phyloP scores from a whole-genome alignment of 139 green algal genomes.

The Trebouxia sp. region DNA sequence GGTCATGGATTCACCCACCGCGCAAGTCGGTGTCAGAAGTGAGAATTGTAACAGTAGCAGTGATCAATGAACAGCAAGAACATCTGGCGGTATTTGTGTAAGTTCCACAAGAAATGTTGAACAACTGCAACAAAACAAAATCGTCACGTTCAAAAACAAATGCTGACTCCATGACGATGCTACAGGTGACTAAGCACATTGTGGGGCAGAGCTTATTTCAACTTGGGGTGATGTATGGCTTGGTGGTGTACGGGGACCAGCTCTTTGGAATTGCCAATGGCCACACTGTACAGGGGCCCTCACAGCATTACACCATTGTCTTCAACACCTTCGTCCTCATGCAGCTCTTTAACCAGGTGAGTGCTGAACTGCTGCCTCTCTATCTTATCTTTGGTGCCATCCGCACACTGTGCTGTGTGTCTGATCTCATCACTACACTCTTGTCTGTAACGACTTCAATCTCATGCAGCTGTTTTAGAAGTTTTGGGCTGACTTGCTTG shows the following conservation, averaged over 20 bases:
- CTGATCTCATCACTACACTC: conserved; percentile 71
- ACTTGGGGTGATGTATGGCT: conserved; percentile 65
- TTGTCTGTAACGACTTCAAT: conserved; percentile 89
- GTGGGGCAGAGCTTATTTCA: conserved; percentile 76
- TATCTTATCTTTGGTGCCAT: background rate
- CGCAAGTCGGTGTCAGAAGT: too few species aligned
- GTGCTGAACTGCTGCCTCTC: background rate
- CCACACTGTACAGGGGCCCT: conserved; percentile 31
- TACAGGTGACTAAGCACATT: conserved; percentile 54
- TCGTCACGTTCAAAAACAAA: too few species aligned
- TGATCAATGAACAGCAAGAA: too few species aligned
- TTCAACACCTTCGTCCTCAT: conserved; percentile 88
- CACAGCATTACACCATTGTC: conserved; percentile 69
- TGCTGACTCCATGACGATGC: too few species aligned
- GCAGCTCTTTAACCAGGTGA: conserved; percentile 82
- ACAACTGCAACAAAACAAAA: too few species aligned
- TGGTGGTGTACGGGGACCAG: conserved; percentile 54
- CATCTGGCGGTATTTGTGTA: too few species aligned
- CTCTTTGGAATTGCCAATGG: conserved; percentile 46
- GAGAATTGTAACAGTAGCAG: too few species aligned
- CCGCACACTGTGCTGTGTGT: background rate
- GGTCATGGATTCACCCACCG: too few species aligned
- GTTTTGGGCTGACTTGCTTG: too few species aligned
- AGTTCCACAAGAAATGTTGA: too few species aligned
- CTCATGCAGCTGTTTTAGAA: conserved; percentile 70